Evolutionary conservation across 177 flowering plant genomes (phyloP), one percentile per base, ranked within the genome.

Genomic region (Telopea speciosissima): DNA sequence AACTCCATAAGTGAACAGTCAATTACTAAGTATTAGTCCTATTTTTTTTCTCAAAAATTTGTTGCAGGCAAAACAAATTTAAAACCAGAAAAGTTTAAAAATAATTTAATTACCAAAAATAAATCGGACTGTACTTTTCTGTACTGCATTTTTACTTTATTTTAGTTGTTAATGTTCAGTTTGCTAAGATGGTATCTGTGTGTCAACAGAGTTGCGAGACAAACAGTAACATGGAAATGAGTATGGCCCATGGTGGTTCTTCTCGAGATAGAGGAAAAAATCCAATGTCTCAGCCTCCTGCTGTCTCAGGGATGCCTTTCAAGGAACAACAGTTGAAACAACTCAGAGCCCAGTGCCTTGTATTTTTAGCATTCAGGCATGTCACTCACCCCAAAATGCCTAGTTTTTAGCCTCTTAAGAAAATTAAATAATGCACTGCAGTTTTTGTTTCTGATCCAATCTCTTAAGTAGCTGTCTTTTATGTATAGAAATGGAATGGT

Each of bases 271-370:
- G 83, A n/a, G 95, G 91, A 74, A 94, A 86, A 79, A 67, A 81
- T 80, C 76, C 84, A 60, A 62, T 78, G 24, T 59, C 83, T 54
- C 87, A 79, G 72, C 73, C 74, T 78, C 70, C 85, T 16, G 62
- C 63, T 60, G 54, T 62, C 22, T 62, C 91, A 24, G 80, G 75
- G 73, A 73, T 78, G 85, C 98, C 91, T 56, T 96, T 96, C 72
- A 89, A 86, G 79, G 99, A 91, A 70, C 97, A 93, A 40, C 98
- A 96, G 72, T 73, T 96, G 81, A 93, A 86, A 72, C 99, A 93
- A 75, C 97, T 96, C 45, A 87, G 98, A 77, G 99, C 99, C 11
- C 99, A 96, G 79, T 96, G 99, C 77, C 94, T 96, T 75, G 99
- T 96, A 24, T 93, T 90, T 82, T 79, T 96, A 74, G 97, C 98